Base-by-base conservation (phyloP, 441 rosid species). In the Omphalea diandra region DNA sequence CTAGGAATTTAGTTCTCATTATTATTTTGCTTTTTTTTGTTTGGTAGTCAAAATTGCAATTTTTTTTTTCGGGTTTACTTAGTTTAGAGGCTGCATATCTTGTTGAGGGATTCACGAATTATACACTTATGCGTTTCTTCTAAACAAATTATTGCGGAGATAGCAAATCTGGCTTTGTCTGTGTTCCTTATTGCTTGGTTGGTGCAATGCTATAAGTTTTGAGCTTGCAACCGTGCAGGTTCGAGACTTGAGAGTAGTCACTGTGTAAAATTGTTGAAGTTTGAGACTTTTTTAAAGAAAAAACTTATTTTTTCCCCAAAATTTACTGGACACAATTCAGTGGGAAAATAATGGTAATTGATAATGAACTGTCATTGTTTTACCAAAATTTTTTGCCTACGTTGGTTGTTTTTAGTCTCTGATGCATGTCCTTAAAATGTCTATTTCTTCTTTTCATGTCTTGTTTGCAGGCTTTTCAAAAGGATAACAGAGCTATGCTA, bases 401-500 rank as follows among this genome's bases (percentile, higher is more conserved):
- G 12, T 40, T 5, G 8, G 15, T 20, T 24, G 41, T 22, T 6
- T 59, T 60, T 22, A 15, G 26, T 11, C 20, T 55, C 46, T 2
- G 14, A 64, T 57, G 24, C 36, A 41, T 58, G 17, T 57, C 18
- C 36, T 40, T 24, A 1, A 5, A 11, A 0, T 63, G 43, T 64
- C 31, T 27, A 12, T 43, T 55, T 69, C 9, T 14, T 56, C 32
- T 24, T 33, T n/a, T 69, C 7, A 41, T 50, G 20, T 56, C 20
- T 27, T 60, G 67, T 14, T 24, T 31, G 32, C 78, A 94, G 99
- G 94, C 75, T 2, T 94, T 94, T 68, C 74, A 72, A 65, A 94
- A 94, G 78, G 97, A 93, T 77, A 76, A 88, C 72, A 83, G 97
- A 77, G 70, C 70, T 75, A 62, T 79, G 86, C 73, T 92, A 57